These are phyloP conservation scores for Chalciporus sp. DNA, from an alignment of 1,284 basidiomycete genomes.

Conservation along the genomic window DNA sequence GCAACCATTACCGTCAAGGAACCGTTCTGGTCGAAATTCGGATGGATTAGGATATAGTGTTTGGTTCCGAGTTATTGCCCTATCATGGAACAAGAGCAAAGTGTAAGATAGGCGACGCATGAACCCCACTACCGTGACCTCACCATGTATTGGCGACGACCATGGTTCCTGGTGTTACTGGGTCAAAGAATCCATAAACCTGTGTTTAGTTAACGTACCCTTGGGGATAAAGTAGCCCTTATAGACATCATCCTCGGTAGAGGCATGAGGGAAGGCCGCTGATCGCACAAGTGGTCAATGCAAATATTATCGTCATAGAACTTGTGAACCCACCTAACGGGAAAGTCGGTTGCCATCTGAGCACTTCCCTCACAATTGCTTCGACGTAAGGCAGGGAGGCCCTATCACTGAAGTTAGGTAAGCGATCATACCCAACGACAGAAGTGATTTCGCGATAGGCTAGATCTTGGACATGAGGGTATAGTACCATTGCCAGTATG, in stretches of 20 bases:
- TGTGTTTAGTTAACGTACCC: neutral
- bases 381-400: slow-evolving; percentile 32
- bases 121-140: neutral
- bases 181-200: neutral
- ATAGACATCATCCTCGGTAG: slow-evolving; percentile 2
- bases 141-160: neutral
- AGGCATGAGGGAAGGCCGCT: slow-evolving; percentile 2
- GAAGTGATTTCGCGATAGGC: slow-evolving; percentile 34
- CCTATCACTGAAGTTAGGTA: slow-evolving; percentile 35
- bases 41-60: neutral
- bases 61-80: slow-evolving; percentile 4
- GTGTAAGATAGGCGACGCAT: neutral
- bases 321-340: slow-evolving; percentile 11
- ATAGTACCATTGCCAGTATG: slow-evolving; percentile 26
- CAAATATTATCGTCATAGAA: neutral
- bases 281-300: neutral
- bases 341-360: slow-evolving; percentile 30
- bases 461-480: slow-evolving; percentile 31
- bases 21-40: slow-evolving; percentile 9
- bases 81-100: neutral
- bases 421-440: slow-evolving; percentile 29
- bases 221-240: slow-evolving; percentile 5
- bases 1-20: neutral
- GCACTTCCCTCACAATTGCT: slow-evolving; percentile 34
- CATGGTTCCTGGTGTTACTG: neutral